Base-by-base conservation (phyloP, 2,329 filamentous ascomycete species). In the Aspergillus vadensis region DNA sequence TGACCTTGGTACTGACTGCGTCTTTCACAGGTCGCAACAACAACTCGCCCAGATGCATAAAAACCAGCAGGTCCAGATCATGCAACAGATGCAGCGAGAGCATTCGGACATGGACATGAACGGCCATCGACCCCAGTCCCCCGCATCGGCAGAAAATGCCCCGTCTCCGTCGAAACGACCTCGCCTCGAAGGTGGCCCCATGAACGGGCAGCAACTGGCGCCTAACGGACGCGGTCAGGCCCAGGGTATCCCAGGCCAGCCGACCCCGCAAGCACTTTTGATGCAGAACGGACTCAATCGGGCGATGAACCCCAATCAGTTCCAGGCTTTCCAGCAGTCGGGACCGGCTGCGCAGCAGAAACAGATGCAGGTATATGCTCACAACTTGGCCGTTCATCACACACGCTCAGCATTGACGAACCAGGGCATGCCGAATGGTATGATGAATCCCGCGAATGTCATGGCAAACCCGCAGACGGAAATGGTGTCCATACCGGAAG, bases 151-250 rank as follows among this genome's bases (percentile, higher is more conserved):
- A 57, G 93, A 97, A 56, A 95, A 95, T 71, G 92, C 91, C 25
- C 92, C 92, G 4, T 98, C 94, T 32, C 94, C 94, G 2, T 94
- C 91, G 64, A 98, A 98, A 81, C 86, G 93, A 71, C 91, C 88
- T 60, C 90, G 93, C 59, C 85, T 97, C 62, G 91, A 93, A 65
- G 88, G 89, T 71, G 83, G 83, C 36, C 83, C 84, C 9, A 92
- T 91, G 77, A 91, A 91, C 73, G 87, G 88, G 64, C 88, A 88
- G 72, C 89, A 88, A 69, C 90, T 93, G 85, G 89, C 90, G 79
- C 86, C 87, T 58, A 91, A 91, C 76, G 90, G 89, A 69, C 86
- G 84, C 65, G 80, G 86, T 74, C 89, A 88, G 72, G 80, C 81
- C 57, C 88, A 88, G 74, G 88, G 83, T 72, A 91, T 94, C 83